phyloP scores from a whole-genome alignment of 1,284 basidiomycete species.

The Erythrobasidium hasegawianum region DNA sequence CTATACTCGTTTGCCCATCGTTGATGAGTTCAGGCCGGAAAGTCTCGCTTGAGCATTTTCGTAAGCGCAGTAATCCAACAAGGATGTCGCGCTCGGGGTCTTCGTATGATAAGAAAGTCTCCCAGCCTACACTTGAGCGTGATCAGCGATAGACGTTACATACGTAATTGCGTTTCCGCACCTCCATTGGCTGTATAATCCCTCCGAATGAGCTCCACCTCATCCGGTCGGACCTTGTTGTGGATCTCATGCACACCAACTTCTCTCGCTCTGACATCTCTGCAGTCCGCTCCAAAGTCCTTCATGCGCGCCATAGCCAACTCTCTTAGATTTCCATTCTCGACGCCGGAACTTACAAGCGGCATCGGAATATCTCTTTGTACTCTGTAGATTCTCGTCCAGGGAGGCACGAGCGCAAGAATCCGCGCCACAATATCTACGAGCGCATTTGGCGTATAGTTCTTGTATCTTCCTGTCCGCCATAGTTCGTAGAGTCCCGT shows the following conservation, averaged over 20 bases:
- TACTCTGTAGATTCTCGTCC: conserved; percentile 98
- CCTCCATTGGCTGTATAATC: conserved; percentile 93
- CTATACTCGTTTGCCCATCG: conserved; percentile 81
- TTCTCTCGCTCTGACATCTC: conserved; percentile 96
- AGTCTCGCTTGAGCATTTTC: conserved; percentile 95
- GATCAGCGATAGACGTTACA: no score
- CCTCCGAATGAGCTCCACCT: conserved; percentile 91
- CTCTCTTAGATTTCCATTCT: conserved; percentile 96
- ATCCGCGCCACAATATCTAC: conserved; percentile 97
- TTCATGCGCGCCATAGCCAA: conserved; percentile 96
- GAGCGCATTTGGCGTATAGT: conserved; percentile 96
- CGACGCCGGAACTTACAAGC: conserved; percentile 90
- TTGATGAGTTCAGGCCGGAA: conserved; percentile 88
- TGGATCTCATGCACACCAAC: conserved; percentile 99
- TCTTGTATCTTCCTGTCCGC: conserved; percentile 58
- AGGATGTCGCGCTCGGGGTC: conserved; percentile 96
- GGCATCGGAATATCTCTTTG: conserved; percentile 95
- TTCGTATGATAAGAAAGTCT: conserved; percentile 98
- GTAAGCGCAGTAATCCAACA: conserved; percentile 82
- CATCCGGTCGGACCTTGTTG: conserved; percentile 86
- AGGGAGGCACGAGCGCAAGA: conserved; percentile 92
- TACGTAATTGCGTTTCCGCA: no score
- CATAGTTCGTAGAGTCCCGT: conserved; percentile 65
- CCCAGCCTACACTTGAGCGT: no score
- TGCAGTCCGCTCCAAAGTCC: conserved; percentile 95